phyloP scores from a whole-genome alignment of 768 basidiomycete genomes.

The Psilocybe cyanescens region DNA sequence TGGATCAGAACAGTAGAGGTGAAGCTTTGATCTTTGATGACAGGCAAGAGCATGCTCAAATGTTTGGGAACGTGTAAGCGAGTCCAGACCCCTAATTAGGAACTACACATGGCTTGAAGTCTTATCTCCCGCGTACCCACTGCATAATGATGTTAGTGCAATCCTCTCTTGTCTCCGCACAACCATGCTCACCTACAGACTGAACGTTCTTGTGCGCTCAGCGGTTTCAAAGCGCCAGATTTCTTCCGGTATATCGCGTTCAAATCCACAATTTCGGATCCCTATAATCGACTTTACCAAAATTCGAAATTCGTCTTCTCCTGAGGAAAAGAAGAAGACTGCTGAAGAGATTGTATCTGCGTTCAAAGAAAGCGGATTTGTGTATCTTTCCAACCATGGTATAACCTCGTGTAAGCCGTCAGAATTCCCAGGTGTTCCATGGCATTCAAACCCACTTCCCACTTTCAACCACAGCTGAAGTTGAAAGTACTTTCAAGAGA shows the following conservation, averaged over 20 bases:
- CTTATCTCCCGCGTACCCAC: conserved; percentile 13
- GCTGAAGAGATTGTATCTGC: conserved; percentile 75
- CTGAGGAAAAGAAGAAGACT: conserved; percentile 58
- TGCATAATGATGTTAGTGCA: not conserved
- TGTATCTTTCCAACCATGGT: conserved; percentile 79
- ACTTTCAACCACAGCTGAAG: conserved; percentile 35
- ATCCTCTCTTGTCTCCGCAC: conserved; percentile 1
- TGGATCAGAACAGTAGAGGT: conserved; percentile 8
- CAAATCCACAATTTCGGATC: conserved; percentile 51
- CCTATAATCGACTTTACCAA: conserved; percentile 81
- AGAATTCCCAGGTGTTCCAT: not conserved
- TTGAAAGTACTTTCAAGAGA: conserved; percentile 68
- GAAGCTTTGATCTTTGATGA: conserved; percentile 3
- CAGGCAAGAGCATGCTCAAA: conserved; percentile 15
- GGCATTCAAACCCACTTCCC: not conserved
- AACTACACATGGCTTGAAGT: conserved; percentile 5
- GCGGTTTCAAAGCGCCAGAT: conserved; percentile 25
- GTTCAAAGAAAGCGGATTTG: conserved; percentile 81
- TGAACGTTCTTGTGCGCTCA: conserved; percentile 24
- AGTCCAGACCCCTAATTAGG: not conserved
- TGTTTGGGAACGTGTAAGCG: not conserved
- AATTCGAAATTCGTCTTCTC: conserved; percentile 55
- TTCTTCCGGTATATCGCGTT: conserved; percentile 28
- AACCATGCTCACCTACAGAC: conserved; percentile 30
- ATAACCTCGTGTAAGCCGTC: conserved; percentile 49